phyloP scores from a whole-genome alignment of 345 rosid genomes.

The Hevea brasiliensis region DNA sequence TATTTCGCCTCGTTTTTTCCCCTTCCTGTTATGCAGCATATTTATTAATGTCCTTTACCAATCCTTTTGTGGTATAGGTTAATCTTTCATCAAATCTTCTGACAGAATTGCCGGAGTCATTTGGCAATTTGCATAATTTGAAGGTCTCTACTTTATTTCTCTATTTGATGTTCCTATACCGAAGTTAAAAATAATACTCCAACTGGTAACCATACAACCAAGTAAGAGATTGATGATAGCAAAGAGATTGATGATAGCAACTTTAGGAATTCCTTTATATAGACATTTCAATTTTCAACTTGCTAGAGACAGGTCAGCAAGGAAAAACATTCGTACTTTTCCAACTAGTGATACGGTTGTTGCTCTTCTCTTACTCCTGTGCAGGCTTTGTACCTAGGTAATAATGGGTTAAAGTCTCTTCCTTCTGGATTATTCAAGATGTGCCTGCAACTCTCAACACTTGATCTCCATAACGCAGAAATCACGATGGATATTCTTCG shows the following conservation, averaged over 20 bases:
- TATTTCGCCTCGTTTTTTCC: too few relatives aligned
- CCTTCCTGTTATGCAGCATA: too few relatives aligned
- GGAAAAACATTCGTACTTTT: neutral
- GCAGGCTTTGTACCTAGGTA: conserved; percentile 67
- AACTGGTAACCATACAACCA: neutral
- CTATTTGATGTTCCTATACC: neutral
- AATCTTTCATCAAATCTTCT: conserved; percentile 85
- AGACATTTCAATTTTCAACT: neutral
- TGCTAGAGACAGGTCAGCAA: neutral
- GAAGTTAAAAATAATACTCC: neutral
- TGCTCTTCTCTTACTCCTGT: neutral
- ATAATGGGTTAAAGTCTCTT: conserved; percentile 66
- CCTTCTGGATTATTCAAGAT: conserved; percentile 58
- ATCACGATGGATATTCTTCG: conserved; percentile 73
- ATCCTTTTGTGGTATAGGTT: conserved; percentile 48
- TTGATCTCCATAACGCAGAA: conserved; percentile 88
- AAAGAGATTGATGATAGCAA: conserved; percentile 2
- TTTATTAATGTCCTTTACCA: conserved; percentile 9
- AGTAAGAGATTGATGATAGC: too few relatives aligned
- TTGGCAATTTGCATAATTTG: conserved; percentile 53
- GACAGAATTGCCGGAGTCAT: conserved; percentile 60
- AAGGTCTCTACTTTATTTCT: conserved; percentile 47
- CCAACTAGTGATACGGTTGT: neutral
- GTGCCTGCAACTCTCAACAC: conserved; percentile 67
- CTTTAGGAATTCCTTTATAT: neutral